These are phyloP conservation scores for Solanum chacoense DNA, from an alignment of 305 asterid genomes.

Conservation along the genomic window DNA sequence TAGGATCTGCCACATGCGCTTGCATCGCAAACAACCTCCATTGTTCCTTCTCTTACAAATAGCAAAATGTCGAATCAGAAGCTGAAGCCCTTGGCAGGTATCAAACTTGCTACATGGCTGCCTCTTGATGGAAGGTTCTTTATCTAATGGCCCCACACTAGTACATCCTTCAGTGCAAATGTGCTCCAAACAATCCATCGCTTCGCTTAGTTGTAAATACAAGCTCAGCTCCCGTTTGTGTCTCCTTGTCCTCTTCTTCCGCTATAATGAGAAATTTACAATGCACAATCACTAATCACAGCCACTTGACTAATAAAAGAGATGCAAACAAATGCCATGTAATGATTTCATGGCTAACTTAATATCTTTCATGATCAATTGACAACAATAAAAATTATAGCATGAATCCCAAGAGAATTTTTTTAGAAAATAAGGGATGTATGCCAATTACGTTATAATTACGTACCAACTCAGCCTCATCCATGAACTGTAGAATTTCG, in stretches of 20 bases:
- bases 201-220: slow-evolving; percentile 69
- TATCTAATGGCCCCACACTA: slow-evolving; percentile 45
- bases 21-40: slow-evolving; percentile 71
- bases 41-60: slow-evolving; percentile 58
- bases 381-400: background rate
- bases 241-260: slow-evolving; percentile 51
- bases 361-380: background rate
- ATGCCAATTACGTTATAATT: background rate
- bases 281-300: background rate
- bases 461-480: slow-evolving; percentile 63
- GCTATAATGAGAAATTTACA: slow-evolving; percentile 21
- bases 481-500: slow-evolving; percentile 65
- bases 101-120: slow-evolving; percentile 73
- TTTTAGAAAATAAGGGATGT: background rate
- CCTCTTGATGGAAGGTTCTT: slow-evolving; percentile 43
- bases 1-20: slow-evolving; percentile 86
- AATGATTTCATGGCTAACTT: background rate
- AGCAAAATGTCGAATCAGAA: slow-evolving; percentile 67
- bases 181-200: slow-evolving; percentile 87
- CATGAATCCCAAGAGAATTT: background rate
- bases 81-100: slow-evolving; percentile 79
- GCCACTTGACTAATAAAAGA: background rate
- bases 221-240: slow-evolving; percentile 40
- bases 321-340: background rate
- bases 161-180: slow-evolving; percentile 88